Base-by-base conservation (phyloP, 1,284 basidiomycete species). In the Rhodotorula sp. region DNA sequence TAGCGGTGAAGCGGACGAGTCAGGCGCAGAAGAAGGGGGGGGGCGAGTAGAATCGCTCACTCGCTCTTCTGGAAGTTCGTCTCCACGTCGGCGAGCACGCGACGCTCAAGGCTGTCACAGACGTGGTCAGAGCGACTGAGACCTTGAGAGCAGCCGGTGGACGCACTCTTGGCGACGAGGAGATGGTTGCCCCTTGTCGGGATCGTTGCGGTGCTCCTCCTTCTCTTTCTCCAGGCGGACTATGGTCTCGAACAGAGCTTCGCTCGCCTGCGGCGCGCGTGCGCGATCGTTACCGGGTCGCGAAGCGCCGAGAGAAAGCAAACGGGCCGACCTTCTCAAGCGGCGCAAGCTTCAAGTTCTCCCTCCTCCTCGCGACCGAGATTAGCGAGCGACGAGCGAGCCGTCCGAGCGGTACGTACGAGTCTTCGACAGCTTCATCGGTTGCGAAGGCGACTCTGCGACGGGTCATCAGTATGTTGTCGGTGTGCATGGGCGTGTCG, bases 301-400 rank as follows among this genome's bases (percentile, higher is more conserved):
- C 2, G 4, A 26, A 16, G 2, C 22, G 20, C 6, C 16, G 20
- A 22, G 13, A 4, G 20, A 18, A 26, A 31, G 24, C 3, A 6
- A 44, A 44, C 40, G 10, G 24, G 44, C 63, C 26, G 15, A 59
- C 63, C 63, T 44, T 11, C 44, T 64, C 63, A 13, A 64, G 15
- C 40, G 22, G 10, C 3, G 15, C 37, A 22, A 51, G 28, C 50
- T n/a, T 24, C 13, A 51, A 22, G 37, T n/a, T 24, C 13, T 28
- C 50, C 28, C 57, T 28, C 40, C 50, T 30, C 26, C 37, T 13
- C 28, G 18, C 28, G 15, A 58, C 37, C 40, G 13, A 44, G 16
- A 18, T 44, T 18, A 44, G 40, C 40, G 40, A 44, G 40, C 34
- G 11, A 3, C 40, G 40, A 15, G 10, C 40, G 40, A n/a, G 22